Base-by-base conservation (phyloP, 805 yeast species). In the Ogataea neopini region DNA sequence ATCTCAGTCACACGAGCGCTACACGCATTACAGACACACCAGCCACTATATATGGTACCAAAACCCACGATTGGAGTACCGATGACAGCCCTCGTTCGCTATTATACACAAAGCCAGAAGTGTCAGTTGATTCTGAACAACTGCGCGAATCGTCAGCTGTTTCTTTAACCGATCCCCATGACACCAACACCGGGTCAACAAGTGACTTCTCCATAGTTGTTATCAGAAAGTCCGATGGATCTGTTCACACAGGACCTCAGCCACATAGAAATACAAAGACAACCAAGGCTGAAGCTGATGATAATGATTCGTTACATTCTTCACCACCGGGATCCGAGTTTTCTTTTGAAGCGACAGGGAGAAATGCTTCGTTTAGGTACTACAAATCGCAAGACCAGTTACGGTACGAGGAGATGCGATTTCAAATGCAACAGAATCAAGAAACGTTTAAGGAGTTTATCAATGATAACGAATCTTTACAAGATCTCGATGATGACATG, bases 341-440 rank as follows among this genome's bases (percentile, higher is more conserved):
- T 43, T 70, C 74, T 1, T 70, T 70, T 33, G 66, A 63, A 43
- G 61, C 60, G 1, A 56, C 62, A 5, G 70, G 71, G 13, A 50
- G 74, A 23, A 68, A 67, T 40, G 59, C 71, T 0, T 69, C 73
- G 4, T 60, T 70, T 14, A 64, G 62, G 35, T 70, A 68, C 50
- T 69, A 70, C 44, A 70, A 70, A 44, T 63, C 68, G 6, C 45
- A 51, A 13, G 68, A 62, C 30, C 70, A 68, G 44, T 29, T 65
- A 15, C 57, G 55, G 28, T 48, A 51, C 34, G 69, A 65, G 48
- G 57, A 59, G 23, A 49, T 49, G 26, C 45, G 51, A 13, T 18
- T 37, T 6, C 47, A 47, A 6, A 52, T 53, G 23, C 48, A 50
- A 30, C 45, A 54, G 17, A 50, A 52, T 20, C 50, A 49, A 18